Base-by-base conservation (phyloP, 805 yeast genomes). In the Hanseniaspora taiwanica region DNA sequence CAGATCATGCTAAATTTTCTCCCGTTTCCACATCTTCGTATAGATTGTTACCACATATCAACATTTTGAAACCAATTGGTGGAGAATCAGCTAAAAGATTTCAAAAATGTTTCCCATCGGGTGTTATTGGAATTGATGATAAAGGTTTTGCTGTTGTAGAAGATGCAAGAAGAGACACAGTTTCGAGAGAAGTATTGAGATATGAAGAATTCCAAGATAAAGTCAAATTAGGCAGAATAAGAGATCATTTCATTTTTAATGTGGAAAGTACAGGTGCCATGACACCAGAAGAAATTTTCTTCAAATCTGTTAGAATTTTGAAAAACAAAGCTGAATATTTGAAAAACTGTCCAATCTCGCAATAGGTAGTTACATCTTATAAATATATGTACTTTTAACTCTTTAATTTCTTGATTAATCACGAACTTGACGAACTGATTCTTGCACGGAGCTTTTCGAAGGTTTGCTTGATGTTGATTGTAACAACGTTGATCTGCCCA, bases 1-100 rank as follows among this genome's bases (percentile, higher is more conserved):
- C 85, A 33, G 98, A 91, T 60, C 98, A 91, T 62, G 96, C 98
- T 44, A 91, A 91, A 62, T 91, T 84, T 59, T 85, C 96, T 6
- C 98, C 98, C 4, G 98, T 91, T 9, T 74, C 94, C 14, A 91
- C 98, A 12, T 96, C 98, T 2, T 83, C 96, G 12, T 91, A 91
- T 64, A 74, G 98, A 63, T 69, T 91, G 55, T 62, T 91, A 66
- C 98, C 98, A 13, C 79, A 75, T 20, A 87, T 87, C 50, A 77
- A 81, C 46, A 85, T 91, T 40, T 58, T 66, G 32, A 65, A 74
- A 46, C 84, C 89, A 37, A 83, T 91, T 43, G 65, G 63, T 1
- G 96, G 96, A 5, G 75, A 69, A 7, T 72, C 73, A 38, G 97
- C 96, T 2, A 55, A 64, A 40, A 81, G 74, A 53, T 84, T 91